phyloP scores from a whole-genome alignment of 257 asterid genomes.

The Ilex aquifolium region DNA sequence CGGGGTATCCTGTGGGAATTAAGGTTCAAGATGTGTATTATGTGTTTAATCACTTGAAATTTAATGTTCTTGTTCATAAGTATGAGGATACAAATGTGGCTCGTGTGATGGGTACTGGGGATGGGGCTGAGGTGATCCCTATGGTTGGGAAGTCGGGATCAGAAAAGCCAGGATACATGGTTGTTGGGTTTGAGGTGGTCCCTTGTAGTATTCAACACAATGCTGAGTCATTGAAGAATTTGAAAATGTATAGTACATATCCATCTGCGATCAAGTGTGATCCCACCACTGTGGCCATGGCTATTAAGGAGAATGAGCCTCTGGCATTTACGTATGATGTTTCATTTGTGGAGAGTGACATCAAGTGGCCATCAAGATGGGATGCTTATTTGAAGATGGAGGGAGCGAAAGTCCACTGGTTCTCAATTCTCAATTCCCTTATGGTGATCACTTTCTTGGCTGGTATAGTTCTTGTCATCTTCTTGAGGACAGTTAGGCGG shows the following conservation, averaged over 20 bases:
- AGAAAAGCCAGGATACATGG: conserved; percentile 73
- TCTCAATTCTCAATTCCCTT: conserved; percentile 77
- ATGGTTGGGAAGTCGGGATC: conserved; percentile 42
- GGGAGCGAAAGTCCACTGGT: conserved; percentile 95
- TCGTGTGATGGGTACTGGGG: conserved; percentile 86
- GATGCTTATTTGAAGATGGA: conserved; percentile 92
- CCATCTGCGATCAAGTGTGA: conserved; percentile 59
- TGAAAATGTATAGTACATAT: conserved; percentile 55
- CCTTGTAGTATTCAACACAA: conserved; percentile 72
- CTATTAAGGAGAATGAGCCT: conserved; percentile 69
- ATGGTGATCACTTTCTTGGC: conserved; percentile 95
- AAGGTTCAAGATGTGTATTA: conserved; percentile 57
- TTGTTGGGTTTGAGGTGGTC: conserved; percentile 86
- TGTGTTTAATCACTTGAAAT: conserved; percentile 68
- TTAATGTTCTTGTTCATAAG: conserved; percentile 71
- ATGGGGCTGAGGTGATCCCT: conserved; percentile 69
- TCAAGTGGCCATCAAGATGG: conserved; percentile 96
- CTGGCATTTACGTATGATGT: conserved; percentile 71
- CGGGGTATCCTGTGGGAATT: conserved; percentile 78
- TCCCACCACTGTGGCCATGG: conserved; percentile 53
- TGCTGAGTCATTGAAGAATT: conserved; percentile 41
- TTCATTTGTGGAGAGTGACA: conserved; percentile 64
- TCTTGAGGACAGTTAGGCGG: conserved; percentile 79
- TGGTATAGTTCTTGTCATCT: conserved; percentile 79
- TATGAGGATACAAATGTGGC: conserved; percentile 78